Conservation (phyloP, 208 protist species). For the Wallacemonas collosoma region DNA sequence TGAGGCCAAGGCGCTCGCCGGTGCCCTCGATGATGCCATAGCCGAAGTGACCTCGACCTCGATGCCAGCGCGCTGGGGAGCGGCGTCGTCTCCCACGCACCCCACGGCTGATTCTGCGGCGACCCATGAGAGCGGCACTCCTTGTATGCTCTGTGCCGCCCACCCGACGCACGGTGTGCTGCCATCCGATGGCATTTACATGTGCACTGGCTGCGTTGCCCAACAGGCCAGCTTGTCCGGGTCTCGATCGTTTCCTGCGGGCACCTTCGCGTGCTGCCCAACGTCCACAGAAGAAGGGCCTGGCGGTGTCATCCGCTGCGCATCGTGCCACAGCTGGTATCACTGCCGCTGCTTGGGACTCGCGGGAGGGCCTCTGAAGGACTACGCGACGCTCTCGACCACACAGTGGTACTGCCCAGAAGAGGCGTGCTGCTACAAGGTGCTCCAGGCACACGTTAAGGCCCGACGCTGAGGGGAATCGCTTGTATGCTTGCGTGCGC, state of each 20-base stretch:
- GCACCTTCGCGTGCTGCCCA: slow-evolving; percentile 87
- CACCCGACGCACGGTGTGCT: slow-evolving; percentile 35
- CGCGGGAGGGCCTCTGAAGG: slow-evolving; percentile 32
- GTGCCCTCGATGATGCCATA: slow-evolving; percentile 55
- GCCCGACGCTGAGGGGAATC: slow-evolving; percentile 13
- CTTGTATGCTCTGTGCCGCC: slow-evolving; percentile 50
- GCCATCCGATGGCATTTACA: slow-evolving; percentile 68
- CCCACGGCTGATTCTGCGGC: not conserved
- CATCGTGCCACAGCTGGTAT: slow-evolving; percentile 73
- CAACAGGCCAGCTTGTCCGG: slow-evolving; percentile 20
- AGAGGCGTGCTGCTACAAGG: slow-evolving; percentile 68
- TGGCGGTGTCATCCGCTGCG: slow-evolving; percentile 74
- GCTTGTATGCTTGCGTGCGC: not conserved
- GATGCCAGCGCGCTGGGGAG: not conserved
- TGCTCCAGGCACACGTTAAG: slow-evolving; percentile 46
- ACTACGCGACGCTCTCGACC: slow-evolving; percentile 70
- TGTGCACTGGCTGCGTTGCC: slow-evolving; percentile 53
- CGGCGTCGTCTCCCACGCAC: not conserved
- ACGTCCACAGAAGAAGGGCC: slow-evolving; percentile 59
- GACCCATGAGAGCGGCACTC: slow-evolving; percentile 12
- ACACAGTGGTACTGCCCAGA: slow-evolving; percentile 87
- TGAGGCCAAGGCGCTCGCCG: slow-evolving; percentile 47
- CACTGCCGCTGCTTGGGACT: slow-evolving; percentile 77
- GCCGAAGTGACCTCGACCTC: slow-evolving; percentile 36
- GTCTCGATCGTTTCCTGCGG: slow-evolving; percentile 45